Conservation (phyloP, 164 flowering plant species). For the Cinnamomum micranthum region DNA sequence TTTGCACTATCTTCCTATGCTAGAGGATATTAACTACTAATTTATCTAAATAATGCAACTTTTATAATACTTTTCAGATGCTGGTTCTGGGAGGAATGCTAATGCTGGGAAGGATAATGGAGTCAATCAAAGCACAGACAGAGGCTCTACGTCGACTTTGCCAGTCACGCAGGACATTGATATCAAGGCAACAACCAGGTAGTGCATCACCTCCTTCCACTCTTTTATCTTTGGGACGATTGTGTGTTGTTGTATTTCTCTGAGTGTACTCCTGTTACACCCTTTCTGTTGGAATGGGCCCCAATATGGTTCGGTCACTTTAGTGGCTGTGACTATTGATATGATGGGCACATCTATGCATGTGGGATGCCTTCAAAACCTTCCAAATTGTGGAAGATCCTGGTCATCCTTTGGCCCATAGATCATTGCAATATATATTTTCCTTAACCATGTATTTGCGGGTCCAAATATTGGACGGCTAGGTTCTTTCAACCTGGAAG, state of each 20-base stretch:
- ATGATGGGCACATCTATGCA: neutral
- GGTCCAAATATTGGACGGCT: neutral
- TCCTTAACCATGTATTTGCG: neutral
- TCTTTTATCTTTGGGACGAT: neutral
- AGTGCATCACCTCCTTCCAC: conserved; percentile 25
- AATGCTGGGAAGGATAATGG: conserved; percentile 52
- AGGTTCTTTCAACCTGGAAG: neutral
- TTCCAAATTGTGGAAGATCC: neutral
- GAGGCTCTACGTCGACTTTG: conserved; percentile 22
- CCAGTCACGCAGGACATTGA: conserved; percentile 37
- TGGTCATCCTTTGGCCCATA: neutral
- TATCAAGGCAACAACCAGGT: conserved; percentile 31
- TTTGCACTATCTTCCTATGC: too few relatives aligned
- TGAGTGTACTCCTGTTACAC: neutral
- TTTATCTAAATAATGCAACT: too few relatives aligned
- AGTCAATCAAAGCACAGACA: conserved; percentile 23
- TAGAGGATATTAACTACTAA: too few relatives aligned
- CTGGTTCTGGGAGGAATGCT: conserved; percentile 49
- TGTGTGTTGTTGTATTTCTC: neutral
- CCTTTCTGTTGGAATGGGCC: neutral
- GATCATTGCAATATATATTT: too few relatives aligned
- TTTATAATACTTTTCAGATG: conserved; percentile 33
- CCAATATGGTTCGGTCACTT: neutral
- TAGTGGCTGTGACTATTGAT: neutral
- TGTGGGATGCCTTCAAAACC: neutral